A percentile compares a stretch with the other conserved stretches of the same genome.
These are phyloP conservation scores for Pestalotiopsis sp. DNA, from an alignment of 2,329 filamentous ascomycete species.

Conservation along the genomic window DNA sequence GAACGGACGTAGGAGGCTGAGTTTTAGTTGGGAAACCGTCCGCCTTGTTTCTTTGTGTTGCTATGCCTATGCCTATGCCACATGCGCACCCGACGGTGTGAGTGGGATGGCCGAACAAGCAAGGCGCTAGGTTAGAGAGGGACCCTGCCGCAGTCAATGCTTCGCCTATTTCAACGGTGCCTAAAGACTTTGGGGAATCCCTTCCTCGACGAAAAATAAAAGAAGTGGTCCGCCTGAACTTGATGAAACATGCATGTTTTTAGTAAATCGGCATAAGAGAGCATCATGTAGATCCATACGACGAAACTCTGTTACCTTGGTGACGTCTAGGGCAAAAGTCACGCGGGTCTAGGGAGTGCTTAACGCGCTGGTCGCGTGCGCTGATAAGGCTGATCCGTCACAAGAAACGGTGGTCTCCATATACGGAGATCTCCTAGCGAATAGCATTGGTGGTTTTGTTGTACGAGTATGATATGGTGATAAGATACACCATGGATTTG, in stretches of 20 bases:
- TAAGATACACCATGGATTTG: not conserved
- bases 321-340: not conserved
- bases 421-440: not conserved
- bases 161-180: not conserved
- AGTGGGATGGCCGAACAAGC: not conserved
- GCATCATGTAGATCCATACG: not conserved
- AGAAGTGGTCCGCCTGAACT: not conserved
- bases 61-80: not conserved
- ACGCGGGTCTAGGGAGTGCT: not conserved
- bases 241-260: not conserved
- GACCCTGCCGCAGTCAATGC: not conserved
- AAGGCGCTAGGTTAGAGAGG: too few species aligned
- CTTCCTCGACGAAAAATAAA: not conserved
- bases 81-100: not conserved
- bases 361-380: not conserved
- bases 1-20: not conserved
- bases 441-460: not conserved
- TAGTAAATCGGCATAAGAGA: not conserved
- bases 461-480: not conserved
- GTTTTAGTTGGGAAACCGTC: not conserved
- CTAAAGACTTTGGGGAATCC: not conserved
- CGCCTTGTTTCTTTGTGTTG: not conserved
- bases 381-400: not conserved
- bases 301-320: not conserved
- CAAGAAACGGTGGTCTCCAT: not conserved